Evolutionary conservation across 2,329 filamentous ascomycete species (phyloP).

Genomic region (Lasiodiplodia citricola): DNA sequence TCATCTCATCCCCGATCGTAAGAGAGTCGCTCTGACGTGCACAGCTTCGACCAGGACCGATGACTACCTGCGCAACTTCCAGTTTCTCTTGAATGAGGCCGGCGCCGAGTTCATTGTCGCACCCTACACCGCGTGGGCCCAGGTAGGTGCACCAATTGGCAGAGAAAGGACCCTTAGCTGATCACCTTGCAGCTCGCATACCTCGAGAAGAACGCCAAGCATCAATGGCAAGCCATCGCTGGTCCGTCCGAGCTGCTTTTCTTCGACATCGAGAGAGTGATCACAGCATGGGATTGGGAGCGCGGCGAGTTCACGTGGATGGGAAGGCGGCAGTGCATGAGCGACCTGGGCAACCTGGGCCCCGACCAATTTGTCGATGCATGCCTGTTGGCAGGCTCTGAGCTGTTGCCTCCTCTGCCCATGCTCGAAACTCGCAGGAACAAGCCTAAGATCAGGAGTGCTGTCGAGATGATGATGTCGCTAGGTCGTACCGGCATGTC

Average conservation of each 20-base stretch:
- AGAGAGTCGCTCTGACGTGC: slow-evolving; percentile 10
- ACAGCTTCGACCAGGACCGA: slow-evolving; percentile 45
- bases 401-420: slow-evolving; percentile 80
- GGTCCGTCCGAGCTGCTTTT: slow-evolving; percentile 84
- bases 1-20: background rate
- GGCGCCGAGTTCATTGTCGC: slow-evolving; percentile 79
- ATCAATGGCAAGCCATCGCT: slow-evolving; percentile 75
- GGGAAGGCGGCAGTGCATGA: slow-evolving; percentile 71
- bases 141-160: slow-evolving; percentile 61
- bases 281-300: slow-evolving; percentile 74
- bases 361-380: slow-evolving; percentile 83
- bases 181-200: slow-evolving; percentile 69
- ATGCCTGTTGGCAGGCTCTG: slow-evolving; percentile 80
- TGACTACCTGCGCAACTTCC: slow-evolving; percentile 77
- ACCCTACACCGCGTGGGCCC: slow-evolving; percentile 85
- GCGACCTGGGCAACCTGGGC: slow-evolving; percentile 66
- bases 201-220: slow-evolving; percentile 71
- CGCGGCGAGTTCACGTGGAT: slow-evolving; percentile 67
- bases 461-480: slow-evolving; percentile 75
- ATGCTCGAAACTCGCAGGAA: slow-evolving; percentile 68
- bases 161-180: slow-evolving; percentile 33
- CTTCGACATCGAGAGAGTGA: slow-evolving; percentile 79
- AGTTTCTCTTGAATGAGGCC: slow-evolving; percentile 72
- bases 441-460: slow-evolving; percentile 70
- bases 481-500: slow-evolving; percentile 71